Percentiles rank a stretch among this genome's conserved stretches.
These are phyloP conservation scores for Colletotrichum simmondsii DNA, from an alignment of 2,329 filamentous ascomycete genomes.

Conservation along the genomic window DNA sequence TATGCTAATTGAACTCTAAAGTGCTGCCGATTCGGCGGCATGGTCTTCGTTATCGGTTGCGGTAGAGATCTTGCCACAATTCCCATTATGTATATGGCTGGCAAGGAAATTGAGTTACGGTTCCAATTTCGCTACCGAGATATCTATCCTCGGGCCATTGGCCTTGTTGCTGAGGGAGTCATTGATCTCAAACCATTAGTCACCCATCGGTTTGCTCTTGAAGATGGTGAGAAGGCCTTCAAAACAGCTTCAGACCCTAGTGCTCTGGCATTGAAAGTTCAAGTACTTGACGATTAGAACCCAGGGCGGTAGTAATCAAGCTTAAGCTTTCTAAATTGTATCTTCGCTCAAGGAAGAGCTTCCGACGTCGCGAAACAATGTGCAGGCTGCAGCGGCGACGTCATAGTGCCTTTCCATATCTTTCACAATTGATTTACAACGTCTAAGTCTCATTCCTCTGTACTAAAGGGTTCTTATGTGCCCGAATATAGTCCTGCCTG, in stretches of 20 bases:
- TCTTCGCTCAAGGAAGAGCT: too few relatives aligned
- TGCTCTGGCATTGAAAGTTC: slow-evolving; percentile 32
- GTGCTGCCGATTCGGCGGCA: slow-evolving; percentile 44
- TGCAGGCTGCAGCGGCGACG: too few relatives aligned
- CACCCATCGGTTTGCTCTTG: slow-evolving; percentile 44
- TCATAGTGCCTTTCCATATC: too few relatives aligned
- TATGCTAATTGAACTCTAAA: not conserved
- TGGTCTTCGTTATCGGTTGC: slow-evolving; percentile 48
- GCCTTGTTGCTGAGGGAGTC: slow-evolving; percentile 43
- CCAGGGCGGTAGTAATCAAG: not conserved
- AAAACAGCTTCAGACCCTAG: slow-evolving; percentile 24
- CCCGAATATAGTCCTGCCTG: too few relatives aligned
- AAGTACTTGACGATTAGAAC: slow-evolving; percentile 32
- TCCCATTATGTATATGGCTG: slow-evolving; percentile 48
- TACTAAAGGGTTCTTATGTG: too few relatives aligned
- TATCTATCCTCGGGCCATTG: slow-evolving; percentile 53
- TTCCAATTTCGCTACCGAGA: slow-evolving; percentile 52
- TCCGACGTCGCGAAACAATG: too few relatives aligned
- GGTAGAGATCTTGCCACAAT: slow-evolving; percentile 48
- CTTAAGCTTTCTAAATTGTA: too few relatives aligned
- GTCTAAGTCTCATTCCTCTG: not conserved
- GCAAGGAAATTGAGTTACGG: slow-evolving; percentile 46
- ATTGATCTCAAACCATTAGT: slow-evolving; percentile 45
- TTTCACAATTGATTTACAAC: not conserved
- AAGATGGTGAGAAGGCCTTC: slow-evolving; percentile 45